phyloP scores from a whole-genome alignment of 2,329 filamentous ascomycete genomes.

The Alternaria tenuissima region DNA sequence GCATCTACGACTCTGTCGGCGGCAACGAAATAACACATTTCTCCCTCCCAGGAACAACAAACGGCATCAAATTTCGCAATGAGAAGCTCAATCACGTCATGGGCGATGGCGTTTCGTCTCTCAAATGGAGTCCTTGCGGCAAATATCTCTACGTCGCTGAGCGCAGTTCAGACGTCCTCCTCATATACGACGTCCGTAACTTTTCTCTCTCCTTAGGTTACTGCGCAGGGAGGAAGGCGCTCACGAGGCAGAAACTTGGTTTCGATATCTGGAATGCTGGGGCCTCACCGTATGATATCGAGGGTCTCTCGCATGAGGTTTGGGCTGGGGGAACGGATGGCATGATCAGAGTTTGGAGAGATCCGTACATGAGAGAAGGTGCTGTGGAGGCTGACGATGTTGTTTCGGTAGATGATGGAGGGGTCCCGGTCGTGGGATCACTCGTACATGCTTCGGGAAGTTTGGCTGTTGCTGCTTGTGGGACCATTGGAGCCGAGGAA shows the following conservation, averaged over 20 bases:
- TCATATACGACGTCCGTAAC: conserved; percentile 68
- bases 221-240: conserved; percentile 54
- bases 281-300: conserved; percentile 27
- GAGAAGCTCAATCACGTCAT: conserved; percentile 11
- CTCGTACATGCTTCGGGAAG: conserved; percentile 36
- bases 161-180: conserved; percentile 62
- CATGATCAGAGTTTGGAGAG: conserved; percentile 53
- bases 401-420: conserved; percentile 22
- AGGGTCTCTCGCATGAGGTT: conserved; percentile 57
- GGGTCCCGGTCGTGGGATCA: conserved; percentile 31
- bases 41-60: conserved; percentile 45
- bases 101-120: conserved; percentile 63
- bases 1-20: conserved; percentile 62
- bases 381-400: conserved; percentile 49
- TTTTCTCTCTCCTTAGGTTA: conserved; percentile 60
- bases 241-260: conserved; percentile 65
- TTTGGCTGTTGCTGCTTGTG: conserved; percentile 37
- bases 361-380: conserved; percentile 42
- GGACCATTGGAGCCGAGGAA: conserved; percentile 14
- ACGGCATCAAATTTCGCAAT: conserved; percentile 16
- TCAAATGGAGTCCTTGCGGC: conserved; percentile 66
- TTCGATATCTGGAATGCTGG: conserved; percentile 59
- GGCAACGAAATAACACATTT: conserved; percentile 63
- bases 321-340: conserved; percentile 69
- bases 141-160: conserved; percentile 67